Base-by-base conservation (phyloP, 2,329 filamentous ascomycete species). In the Pestalotiopsis sp. region DNA sequence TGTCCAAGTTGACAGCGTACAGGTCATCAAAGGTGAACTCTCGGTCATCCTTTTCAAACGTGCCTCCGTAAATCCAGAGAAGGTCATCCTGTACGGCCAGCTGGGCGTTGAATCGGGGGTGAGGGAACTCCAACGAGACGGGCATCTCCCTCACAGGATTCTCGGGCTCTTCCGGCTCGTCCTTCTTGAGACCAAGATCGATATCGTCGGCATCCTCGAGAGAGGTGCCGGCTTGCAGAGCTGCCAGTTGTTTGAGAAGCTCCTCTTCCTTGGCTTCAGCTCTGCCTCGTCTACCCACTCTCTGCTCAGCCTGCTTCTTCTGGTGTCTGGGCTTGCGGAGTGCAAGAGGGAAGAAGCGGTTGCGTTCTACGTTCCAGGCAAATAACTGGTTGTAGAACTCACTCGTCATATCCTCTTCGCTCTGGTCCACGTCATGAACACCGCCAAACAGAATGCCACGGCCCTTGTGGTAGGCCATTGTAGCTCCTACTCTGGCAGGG, bases 11-110 rank as follows among this genome's bases (percentile, higher is more conserved):
- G 69, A 98, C 90, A 2, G 94, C 91, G 81, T 97, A 97, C 80
- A 99, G 85, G 75, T 99, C 96, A 74, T 98, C 95, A 80, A 98
- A 97, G 0, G 95, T 98, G 76, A 93, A 97, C 80, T 99, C 96
- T 25, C 93, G 88, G 75, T 99, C 96, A 20, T 93, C 95, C 78
- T 97, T 96, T 78, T 99, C 96, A 75, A 92, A 98, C 0, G 95
- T 99, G 20, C 96, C 96, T 38, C 96, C 95, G 76, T 97, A 98
- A 66, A 98, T 93, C 81, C 95, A 99, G 1, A 98, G 86, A 9
- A 93, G 90, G 78, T 99, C 96, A 72, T 95, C 93, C 80, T 98
- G 95, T 0, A 98, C 93, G 0, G 95, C 90, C 52, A 98, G 83
- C 73, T 96, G 93, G 1, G 94, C 91, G 74, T 98, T 98, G 83